Evolutionary conservation across 108 stramenopile species (phyloP).

Genomic region (Fragilariopsis cylindrus): DNA sequence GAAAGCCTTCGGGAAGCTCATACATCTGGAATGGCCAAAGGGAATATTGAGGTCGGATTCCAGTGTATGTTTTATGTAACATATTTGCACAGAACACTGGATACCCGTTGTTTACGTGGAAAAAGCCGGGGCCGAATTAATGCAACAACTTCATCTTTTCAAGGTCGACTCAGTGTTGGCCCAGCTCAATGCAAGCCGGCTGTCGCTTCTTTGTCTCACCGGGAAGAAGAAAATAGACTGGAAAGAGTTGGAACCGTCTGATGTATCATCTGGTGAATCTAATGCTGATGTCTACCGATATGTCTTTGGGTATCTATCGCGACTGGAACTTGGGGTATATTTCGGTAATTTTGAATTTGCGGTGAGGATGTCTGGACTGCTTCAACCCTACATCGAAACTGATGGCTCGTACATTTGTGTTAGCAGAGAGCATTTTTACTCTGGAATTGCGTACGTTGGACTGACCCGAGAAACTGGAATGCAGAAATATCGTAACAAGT

Average conservation of each 20-base stretch:
- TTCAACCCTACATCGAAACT: slow-evolving; percentile 1
- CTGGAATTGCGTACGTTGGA: slow-evolving; percentile 23
- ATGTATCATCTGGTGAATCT: not conserved
- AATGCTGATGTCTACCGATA: slow-evolving; percentile 13
- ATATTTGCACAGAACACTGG: slow-evolving; percentile 25
- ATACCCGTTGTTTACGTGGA: slow-evolving; percentile 31
- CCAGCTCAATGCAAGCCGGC: slow-evolving; percentile 2
- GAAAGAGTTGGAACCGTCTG: slow-evolving; percentile 18
- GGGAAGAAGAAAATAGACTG: slow-evolving; percentile 21
- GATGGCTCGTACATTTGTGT: slow-evolving; percentile 14
- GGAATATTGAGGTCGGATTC: slow-evolving; percentile 35
- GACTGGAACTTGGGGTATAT: slow-evolving; percentile 29
- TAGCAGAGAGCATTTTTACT: slow-evolving; percentile 18
- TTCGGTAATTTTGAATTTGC: slow-evolving; percentile 34
- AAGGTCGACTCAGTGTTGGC: slow-evolving; percentile 13
- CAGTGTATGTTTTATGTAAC: slow-evolving; percentile 18
- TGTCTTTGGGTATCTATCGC: slow-evolving; percentile 15
- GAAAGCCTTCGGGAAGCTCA: slow-evolving; percentile 18
- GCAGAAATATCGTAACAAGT: not conserved
- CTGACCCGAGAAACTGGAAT: slow-evolving; percentile 1
- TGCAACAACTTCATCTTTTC: slow-evolving; percentile 23
- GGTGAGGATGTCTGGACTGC: slow-evolving; percentile 14
- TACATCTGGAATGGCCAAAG: slow-evolving; percentile 30
- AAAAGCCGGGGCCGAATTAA: slow-evolving; percentile 25
- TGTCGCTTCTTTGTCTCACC: slow-evolving; percentile 20